These are phyloP conservation scores for Narthecium ossifragum DNA, from an alignment of 106 monocot genomes.

Conservation along the genomic window DNA sequence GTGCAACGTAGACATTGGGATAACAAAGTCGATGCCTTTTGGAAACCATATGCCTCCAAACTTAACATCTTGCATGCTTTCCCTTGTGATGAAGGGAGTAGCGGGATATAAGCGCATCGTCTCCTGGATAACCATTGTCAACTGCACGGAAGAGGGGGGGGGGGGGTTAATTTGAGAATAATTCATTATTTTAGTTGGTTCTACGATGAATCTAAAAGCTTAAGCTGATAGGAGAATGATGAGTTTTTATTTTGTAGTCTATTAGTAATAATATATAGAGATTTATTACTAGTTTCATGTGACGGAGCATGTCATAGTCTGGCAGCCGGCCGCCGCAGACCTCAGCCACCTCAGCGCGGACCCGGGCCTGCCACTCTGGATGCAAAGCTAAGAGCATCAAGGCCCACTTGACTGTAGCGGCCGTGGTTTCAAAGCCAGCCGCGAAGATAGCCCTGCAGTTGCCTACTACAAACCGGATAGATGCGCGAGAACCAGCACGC, in stretches of 20 bases:
- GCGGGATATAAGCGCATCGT: slow-evolving; percentile 67
- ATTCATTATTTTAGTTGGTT: not conserved
- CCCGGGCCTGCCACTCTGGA: slow-evolving; percentile 54
- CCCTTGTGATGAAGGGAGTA: slow-evolving; percentile 34
- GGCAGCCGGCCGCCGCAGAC: slow-evolving; percentile 17
- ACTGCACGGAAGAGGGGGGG: slow-evolving; percentile 13
- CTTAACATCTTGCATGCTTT: slow-evolving; percentile 54
- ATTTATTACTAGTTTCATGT: slow-evolving; percentile 45
- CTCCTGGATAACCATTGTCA: slow-evolving; percentile 81
- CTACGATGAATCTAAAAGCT: no score
- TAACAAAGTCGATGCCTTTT: slow-evolving; percentile 40
- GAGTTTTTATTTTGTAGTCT: not conserved
- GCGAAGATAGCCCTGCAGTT: slow-evolving; percentile 86
- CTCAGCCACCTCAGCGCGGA: slow-evolving; percentile 39
- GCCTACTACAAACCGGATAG: slow-evolving; percentile 74
- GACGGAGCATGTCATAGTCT: slow-evolving; percentile 27
- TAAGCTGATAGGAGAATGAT: not conserved
- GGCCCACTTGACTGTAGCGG: slow-evolving; percentile 38
- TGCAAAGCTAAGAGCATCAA: slow-evolving; percentile 54
- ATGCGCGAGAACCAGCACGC: slow-evolving; percentile 1
- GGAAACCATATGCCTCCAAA: slow-evolving; percentile 50
- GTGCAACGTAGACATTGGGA: slow-evolving; percentile 37
- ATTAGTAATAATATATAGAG: not conserved
- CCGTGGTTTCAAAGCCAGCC: slow-evolving; percentile 60
- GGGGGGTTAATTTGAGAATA: not conserved